phyloP scores from a whole-genome alignment of 2,329 filamentous ascomycete species.

The Bipolaris cookei region DNA sequence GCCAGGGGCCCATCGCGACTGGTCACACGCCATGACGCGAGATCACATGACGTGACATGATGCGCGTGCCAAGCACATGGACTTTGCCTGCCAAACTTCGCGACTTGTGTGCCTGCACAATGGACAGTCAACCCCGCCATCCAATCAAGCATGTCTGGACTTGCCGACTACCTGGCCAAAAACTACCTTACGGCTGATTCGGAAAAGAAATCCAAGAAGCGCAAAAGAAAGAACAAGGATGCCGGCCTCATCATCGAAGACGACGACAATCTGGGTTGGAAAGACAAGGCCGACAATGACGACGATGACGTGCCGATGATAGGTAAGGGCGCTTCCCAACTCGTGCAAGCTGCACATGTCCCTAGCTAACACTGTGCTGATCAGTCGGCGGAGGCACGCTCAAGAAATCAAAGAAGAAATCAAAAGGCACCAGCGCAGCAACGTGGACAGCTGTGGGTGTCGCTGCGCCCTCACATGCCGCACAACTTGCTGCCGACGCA shows the following conservation, averaged over 20 bases:
- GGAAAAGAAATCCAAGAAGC: constrained; percentile 60
- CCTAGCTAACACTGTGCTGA: constrained; percentile 28
- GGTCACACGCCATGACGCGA: constrained; percentile 35
- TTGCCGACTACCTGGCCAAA: constrained; percentile 86
- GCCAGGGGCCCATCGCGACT: constrained; percentile 6
- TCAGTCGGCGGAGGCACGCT: constrained; percentile 43
- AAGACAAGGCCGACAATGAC: constrained; percentile 57
- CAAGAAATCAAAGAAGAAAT: constrained; percentile 69
- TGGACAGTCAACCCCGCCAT: constrained; percentile 11
- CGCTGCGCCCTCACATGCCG: constrained; percentile 56
- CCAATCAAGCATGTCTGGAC: constrained; percentile 57
- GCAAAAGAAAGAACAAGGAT: constrained; percentile 55
- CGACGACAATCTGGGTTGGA: constrained; percentile 63
- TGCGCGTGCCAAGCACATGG: constrained; percentile 17
- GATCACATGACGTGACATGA: constrained; percentile 17
- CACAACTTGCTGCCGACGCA: constrained; percentile 72
- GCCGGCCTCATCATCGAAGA: constrained; percentile 57
- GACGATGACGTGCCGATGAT: constrained; percentile 61
- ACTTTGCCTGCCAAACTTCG: constrained; percentile 10
- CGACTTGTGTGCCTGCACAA: background rate
- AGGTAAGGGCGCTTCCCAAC: constrained; percentile 37
- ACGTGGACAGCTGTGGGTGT: constrained; percentile 74
- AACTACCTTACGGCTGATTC: constrained; percentile 81
- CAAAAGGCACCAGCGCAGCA: constrained; percentile 27
- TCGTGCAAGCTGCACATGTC: background rate